Conservation (phyloP, 495 filamentous ascomycete genomes). For the Podospora bellae-mahoneyi region DNA sequence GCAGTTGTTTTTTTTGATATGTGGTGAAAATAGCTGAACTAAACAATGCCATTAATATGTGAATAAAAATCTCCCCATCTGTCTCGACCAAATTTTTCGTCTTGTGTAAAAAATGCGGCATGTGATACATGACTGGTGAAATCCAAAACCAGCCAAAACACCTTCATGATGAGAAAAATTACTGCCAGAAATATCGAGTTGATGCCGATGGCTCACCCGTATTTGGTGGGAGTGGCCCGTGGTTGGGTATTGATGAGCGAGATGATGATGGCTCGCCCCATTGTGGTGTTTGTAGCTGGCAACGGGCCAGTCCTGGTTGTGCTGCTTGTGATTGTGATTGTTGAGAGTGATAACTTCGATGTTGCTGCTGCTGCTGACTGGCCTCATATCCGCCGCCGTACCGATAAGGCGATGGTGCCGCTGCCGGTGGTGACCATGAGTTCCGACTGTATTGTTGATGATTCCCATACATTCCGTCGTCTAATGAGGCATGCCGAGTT, state of each 20-base stretch:
- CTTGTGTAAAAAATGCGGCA: background rate
- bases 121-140: too few species aligned
- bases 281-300: background rate
- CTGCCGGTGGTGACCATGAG: background rate
- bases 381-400: conserved; percentile 11
- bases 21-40: background rate
- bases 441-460: background rate
- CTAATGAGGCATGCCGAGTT: conserved; percentile 19
- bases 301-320: background rate
- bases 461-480: conserved; percentile 18
- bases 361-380: background rate
- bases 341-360: background rate
- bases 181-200: conserved; percentile 7
- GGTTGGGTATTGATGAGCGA: background rate
- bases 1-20: background rate
- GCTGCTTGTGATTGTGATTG: background rate
- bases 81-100: background rate
- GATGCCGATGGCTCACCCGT: background rate
- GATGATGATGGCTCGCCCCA: conserved; percentile 6
- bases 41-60: background rate
- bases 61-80: background rate
- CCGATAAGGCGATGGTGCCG: background rate
- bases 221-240: background rate
- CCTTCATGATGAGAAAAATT: background rate
- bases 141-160: background rate